Evolutionary conservation across 176 grass and related monocot genomes (phyloP).

Genomic region (Carex parvula): DNA sequence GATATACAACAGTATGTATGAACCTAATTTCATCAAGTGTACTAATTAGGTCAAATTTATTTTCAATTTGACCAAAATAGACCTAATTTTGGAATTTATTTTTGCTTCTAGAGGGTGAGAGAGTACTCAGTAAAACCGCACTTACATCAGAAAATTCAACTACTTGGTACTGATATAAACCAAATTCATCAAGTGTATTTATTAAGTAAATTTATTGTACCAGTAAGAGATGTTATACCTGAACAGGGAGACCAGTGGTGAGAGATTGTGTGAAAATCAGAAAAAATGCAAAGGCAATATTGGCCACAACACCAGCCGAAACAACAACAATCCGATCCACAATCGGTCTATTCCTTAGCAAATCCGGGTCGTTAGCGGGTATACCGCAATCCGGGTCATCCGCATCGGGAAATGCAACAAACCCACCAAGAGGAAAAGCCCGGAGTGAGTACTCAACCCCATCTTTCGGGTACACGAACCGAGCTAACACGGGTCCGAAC

Average conservation of each 20-base stretch:
- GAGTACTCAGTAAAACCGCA: background rate
- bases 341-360: slow-evolving; percentile 83
- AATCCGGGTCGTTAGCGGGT: slow-evolving; percentile 72
- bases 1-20: too few species aligned
- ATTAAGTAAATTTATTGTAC: background rate
- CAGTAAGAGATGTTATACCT: slow-evolving; percentile 15
- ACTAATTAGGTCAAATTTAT: background rate
- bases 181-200: background rate
- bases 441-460: slow-evolving; percentile 90
- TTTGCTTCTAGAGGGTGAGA: background rate
- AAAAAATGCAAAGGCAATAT: slow-evolving; percentile 78
- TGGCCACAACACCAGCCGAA: slow-evolving; percentile 81
- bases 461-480: slow-evolving; percentile 50
- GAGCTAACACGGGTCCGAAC: slow-evolving; percentile 71
- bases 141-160: slow-evolving; percentile 1
- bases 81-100: background rate
- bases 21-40: background rate
- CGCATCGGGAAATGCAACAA: slow-evolving; percentile 86
- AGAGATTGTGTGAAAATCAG: slow-evolving; percentile 72
- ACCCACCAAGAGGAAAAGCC: slow-evolving; percentile 89
- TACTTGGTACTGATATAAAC: background rate
- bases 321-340: slow-evolving; percentile 85
- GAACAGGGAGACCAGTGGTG: slow-evolving; percentile 78
- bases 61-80: background rate
- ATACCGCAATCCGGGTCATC: slow-evolving; percentile 80